These are phyloP conservation scores for Xylaria multiplex DNA, from an alignment of 2,329 filamentous ascomycete genomes.

Conservation along the genomic window DNA sequence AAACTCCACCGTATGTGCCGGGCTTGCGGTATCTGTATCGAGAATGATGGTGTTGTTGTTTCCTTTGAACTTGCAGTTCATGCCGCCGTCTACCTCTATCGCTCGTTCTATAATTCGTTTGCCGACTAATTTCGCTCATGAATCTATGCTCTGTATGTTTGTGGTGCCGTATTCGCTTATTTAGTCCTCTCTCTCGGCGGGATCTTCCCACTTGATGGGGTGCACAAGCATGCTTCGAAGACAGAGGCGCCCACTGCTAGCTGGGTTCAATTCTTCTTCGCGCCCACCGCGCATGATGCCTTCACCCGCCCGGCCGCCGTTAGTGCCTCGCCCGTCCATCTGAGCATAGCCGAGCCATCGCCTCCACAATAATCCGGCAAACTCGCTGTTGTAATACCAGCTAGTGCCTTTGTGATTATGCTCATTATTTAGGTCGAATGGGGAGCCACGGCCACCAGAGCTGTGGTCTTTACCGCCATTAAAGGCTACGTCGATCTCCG, in stretches of 20 bases:
- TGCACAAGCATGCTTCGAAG: constrained; percentile 82
- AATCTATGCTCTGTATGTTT: constrained; percentile 23
- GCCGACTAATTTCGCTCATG: constrained; percentile 23
- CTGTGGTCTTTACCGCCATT: constrained; percentile 78
- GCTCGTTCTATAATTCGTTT: constrained; percentile 38
- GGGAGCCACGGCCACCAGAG: constrained; percentile 70
- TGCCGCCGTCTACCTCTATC: constrained; percentile 31
- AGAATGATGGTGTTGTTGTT: constrained; percentile 35
- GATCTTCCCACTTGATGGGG: constrained; percentile 77
- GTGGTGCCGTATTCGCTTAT: constrained; percentile 33
- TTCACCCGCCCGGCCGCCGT: constrained; percentile 60
- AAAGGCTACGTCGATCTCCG: constrained; percentile 78
- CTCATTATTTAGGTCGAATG: constrained; percentile 76
- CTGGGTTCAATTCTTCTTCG: constrained; percentile 57
- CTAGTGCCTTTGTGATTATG: constrained; percentile 84
- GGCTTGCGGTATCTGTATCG: constrained; percentile 37
- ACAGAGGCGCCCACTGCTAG: constrained; percentile 74
- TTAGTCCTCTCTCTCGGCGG: constrained; percentile 52
- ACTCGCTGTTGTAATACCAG: constrained; percentile 87
- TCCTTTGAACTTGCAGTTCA: constrained; percentile 17
- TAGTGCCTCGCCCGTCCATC: constrained; percentile 60
- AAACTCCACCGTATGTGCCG: constrained; percentile 42
- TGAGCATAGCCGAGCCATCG: constrained; percentile 76
- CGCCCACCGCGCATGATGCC: constrained; percentile 63
- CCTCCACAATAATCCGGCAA: constrained; percentile 80